Evolutionary conservation across 345 rosid species (phyloP).

Genomic region (Arabidopsis arenosa): DNA sequence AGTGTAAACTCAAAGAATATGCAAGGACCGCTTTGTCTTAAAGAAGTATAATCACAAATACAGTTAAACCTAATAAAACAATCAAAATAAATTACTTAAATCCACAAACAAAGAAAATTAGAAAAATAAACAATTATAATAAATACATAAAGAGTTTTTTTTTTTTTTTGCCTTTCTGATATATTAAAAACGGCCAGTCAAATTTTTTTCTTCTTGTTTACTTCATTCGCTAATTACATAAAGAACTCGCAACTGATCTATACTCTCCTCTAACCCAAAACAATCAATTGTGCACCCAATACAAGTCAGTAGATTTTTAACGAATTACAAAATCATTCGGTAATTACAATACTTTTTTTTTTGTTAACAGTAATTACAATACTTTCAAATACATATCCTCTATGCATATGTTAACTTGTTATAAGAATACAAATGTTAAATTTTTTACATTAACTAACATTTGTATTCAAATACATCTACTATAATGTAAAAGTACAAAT

Average conservation of each 20-base stretch:
- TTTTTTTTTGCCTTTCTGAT: background rate
- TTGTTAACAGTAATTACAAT: too few relatives aligned
- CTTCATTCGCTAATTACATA: background rate
- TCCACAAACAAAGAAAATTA: background rate
- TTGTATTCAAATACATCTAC: background rate
- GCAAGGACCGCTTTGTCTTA: background rate
- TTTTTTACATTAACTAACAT: background rate
- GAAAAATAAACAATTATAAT: background rate
- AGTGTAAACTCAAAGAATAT: slow-evolving; percentile 26
- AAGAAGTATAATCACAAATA: background rate
- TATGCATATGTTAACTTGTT: too few relatives aligned
- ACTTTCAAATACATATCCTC: too few relatives aligned
- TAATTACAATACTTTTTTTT: too few relatives aligned
- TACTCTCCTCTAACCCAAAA: background rate
- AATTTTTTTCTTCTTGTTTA: background rate
- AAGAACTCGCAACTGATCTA: background rate
- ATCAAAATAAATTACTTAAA: background rate
- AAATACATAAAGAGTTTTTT: background rate
- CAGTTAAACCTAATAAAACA: background rate
- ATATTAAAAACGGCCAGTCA: background rate
- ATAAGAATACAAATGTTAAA: too few relatives aligned
- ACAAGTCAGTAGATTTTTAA: too few relatives aligned
- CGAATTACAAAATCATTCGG: too few relatives aligned
- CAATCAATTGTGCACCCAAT: background rate
- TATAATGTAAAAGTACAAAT: too few relatives aligned